phyloP scores from a whole-genome alignment of 352 stramenopile genomes.

The Globisporangium perplexum region DNA sequence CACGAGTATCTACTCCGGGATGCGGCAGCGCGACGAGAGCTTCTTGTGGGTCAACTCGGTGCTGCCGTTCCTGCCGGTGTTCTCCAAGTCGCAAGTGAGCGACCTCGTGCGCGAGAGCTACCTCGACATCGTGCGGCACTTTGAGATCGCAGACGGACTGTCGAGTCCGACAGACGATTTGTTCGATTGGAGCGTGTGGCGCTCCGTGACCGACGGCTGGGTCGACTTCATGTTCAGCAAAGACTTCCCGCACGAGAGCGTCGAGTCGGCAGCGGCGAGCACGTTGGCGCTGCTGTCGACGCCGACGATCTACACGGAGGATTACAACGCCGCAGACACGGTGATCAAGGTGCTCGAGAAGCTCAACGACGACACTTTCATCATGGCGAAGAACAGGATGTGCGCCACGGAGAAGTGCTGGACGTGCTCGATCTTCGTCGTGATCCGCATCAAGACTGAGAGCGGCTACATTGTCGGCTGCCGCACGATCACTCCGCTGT shows the following conservation, averaged over 20 bases:
- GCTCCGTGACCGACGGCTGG: slow-evolving; percentile 25
- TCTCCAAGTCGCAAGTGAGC: not conserved
- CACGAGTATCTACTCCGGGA: not conserved
- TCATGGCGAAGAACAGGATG: slow-evolving; percentile 16
- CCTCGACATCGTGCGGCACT: slow-evolving; percentile 13
- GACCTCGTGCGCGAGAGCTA: slow-evolving; percentile 5
- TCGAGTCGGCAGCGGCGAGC: slow-evolving; percentile 15
- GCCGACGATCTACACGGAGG: slow-evolving; percentile 4
- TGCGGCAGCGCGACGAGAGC: slow-evolving; percentile 3
- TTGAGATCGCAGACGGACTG: not conserved
- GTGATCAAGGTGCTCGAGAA: slow-evolving; percentile 24
- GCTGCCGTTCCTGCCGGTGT: slow-evolving; percentile 14
- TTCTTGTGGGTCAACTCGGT: slow-evolving; percentile 14
- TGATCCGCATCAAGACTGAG: slow-evolving; percentile 5
- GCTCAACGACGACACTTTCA: slow-evolving; percentile 13
- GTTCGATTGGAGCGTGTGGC: slow-evolving; percentile 33
- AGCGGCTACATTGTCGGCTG: slow-evolving; percentile 15
- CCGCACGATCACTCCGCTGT: slow-evolving; percentile 18
- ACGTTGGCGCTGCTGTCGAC: slow-evolving; percentile 21
- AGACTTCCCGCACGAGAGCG: slow-evolving; percentile 25
- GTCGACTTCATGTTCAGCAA: slow-evolving; percentile 36
- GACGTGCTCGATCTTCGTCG: slow-evolving; percentile 1
- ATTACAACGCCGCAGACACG: slow-evolving; percentile 20
- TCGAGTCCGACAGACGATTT: no score
- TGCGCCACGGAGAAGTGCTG: slow-evolving; percentile 8